Conservation (phyloP, 139 green algal genomes). For the Yamagishiella unicocca region DNA sequence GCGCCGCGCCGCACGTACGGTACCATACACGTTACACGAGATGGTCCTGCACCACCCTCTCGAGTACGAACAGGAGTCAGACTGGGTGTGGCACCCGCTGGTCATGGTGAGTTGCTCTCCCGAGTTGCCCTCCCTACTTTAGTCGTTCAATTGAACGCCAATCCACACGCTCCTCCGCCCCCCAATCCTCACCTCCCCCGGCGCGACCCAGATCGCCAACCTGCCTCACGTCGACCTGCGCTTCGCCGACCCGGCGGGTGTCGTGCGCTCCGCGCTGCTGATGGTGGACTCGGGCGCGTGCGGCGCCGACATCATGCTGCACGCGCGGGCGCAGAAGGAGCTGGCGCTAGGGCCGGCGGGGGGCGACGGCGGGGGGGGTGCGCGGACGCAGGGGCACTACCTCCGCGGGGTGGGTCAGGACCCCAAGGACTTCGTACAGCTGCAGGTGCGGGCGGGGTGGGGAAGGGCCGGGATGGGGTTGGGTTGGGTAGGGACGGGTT, state of each 20-base stretch:
- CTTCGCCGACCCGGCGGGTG: constrained; percentile 33
- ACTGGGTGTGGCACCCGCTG: constrained; percentile 50
- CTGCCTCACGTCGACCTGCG: constrained; percentile 62
- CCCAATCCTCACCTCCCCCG: not conserved
- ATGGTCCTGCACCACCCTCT: constrained; percentile 59
- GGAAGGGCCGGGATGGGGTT: too few species aligned
- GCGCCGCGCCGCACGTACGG: not conserved
- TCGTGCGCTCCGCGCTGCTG: constrained; percentile 42
- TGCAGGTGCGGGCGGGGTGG: constrained; percentile 26
- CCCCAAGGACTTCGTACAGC: constrained; percentile 26
- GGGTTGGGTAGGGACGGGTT: too few species aligned
- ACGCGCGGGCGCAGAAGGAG: constrained; percentile 53
- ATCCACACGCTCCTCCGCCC: too few species aligned
- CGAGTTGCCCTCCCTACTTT: not conserved
- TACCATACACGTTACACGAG: constrained; percentile 36
- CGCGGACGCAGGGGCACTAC: constrained; percentile 16
- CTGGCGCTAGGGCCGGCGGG: constrained; percentile 36
- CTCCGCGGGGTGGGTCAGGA: constrained; percentile 41
- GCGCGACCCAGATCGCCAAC: constrained; percentile 58
- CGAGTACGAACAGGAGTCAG: constrained; percentile 27
- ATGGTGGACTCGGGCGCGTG: constrained; percentile 70
- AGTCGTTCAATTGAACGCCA: not conserved
- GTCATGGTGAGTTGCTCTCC: constrained; percentile 48
- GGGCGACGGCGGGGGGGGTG: not conserved
- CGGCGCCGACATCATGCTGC: constrained; percentile 67